Base-by-base conservation (phyloP, 441 rosid genomes). In the Eruca vesicaria region DNA sequence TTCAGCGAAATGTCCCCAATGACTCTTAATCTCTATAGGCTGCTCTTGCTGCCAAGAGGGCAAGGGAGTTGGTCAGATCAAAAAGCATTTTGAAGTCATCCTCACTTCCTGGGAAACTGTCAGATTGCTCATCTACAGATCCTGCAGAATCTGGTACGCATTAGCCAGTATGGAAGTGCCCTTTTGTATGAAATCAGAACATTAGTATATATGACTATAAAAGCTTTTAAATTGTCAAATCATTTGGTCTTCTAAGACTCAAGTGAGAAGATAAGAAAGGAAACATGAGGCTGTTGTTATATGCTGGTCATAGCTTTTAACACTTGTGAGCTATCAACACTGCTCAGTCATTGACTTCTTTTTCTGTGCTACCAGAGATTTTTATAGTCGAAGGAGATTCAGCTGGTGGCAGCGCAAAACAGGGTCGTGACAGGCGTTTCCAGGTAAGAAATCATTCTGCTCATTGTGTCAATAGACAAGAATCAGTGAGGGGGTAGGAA, bases 341-440 rank as follows among this genome's bases (percentile, higher is more conserved):
- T 9, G 56, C 11, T 62, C 68, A 62, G 33, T 31, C 21, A 14
- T 1, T 72, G 35, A 65, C 61, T 29, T 66, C 32, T 43, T 48
- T 57, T 33, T 33, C 41, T 58, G 41, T 74, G 52, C 73, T 82
- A 86, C 89, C 98, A 96, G 86, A 93, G 91, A 81, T 93, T 87
- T 83, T 93, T 80, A 96, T 96, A 66, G 99, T 96, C 57, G 99
- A 96, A 85, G 99, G 99, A 65, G 97, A 96, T 83, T 96, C 98
- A 19, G 99, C 98, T 63, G 99, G 99, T 53, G 98, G 98, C 72
- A 96, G 99, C 77, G 99, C 98, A 41, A 96, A 96, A 85, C 99
- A 93, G 79, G 99, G 98, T 36, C 97, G 98, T 71, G 98, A 96
- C 84, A 88, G 99, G 78, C 93, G 97, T 56, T 93, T 93, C 83